Conservation (phyloP, 805 yeast species). For the Isabelozyma heimii region DNA sequence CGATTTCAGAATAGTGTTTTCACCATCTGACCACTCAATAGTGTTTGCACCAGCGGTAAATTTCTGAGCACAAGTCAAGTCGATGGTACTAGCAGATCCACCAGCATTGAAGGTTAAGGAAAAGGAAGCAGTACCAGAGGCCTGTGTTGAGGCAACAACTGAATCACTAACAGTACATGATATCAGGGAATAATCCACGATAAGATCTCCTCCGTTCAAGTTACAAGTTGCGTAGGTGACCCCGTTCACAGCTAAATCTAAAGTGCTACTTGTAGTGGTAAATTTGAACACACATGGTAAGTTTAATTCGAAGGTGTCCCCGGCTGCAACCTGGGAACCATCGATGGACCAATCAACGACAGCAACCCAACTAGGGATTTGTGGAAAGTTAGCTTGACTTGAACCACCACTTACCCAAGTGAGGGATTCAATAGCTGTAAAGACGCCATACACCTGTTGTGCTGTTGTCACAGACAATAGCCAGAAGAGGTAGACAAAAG, state of each 20-base stretch:
- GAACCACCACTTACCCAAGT: background rate
- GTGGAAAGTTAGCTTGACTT: background rate
- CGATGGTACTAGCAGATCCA: constrained; percentile 10
- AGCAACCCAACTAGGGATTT: constrained; percentile 13
- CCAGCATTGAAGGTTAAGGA: constrained; percentile 22
- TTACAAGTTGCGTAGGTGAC: constrained; percentile 20
- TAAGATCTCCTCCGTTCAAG: constrained; percentile 11
- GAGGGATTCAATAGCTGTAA: background rate
- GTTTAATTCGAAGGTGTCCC: constrained; percentile 24
- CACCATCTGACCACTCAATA: constrained; percentile 14
- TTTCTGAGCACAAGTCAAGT: constrained; percentile 14
- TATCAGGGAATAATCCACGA: constrained; percentile 12
- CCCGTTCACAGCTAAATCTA: constrained; percentile 7
- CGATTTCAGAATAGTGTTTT: constrained; percentile 3
- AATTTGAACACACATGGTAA: constrained; percentile 21
- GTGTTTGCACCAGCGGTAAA: constrained; percentile 18
- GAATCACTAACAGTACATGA: constrained; percentile 14
- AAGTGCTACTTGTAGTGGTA: background rate
- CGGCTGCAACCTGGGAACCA: constrained; percentile 11
- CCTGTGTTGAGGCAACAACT: constrained; percentile 10
- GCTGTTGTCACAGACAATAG: background rate
- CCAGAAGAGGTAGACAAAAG: background rate
- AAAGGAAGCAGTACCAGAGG: constrained; percentile 15
- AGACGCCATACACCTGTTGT: background rate
- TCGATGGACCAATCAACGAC: constrained; percentile 16